Evolutionary conservation across 495 filamentous ascomycete species (phyloP).

Genomic region (Corynascus novoguineensis): DNA sequence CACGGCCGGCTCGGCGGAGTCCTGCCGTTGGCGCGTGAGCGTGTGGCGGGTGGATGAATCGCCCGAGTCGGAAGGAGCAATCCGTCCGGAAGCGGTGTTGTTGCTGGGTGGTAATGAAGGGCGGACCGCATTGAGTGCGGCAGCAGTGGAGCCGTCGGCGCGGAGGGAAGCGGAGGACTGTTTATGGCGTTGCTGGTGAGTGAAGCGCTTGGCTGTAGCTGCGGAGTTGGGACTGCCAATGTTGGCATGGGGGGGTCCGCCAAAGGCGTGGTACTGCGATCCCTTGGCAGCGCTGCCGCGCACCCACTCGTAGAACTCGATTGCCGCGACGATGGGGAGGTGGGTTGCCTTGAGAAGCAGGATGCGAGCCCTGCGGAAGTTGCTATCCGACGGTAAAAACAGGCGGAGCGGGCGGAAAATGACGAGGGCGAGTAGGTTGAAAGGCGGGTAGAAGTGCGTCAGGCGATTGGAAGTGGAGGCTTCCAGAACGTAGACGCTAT

Average conservation of each 20-base stretch:
- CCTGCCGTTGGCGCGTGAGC: slow-evolving; percentile 8
- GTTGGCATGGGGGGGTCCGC: slow-evolving; percentile 21
- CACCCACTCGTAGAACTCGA: slow-evolving; percentile 47
- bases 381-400: slow-evolving; percentile 60
- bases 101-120: background rate
- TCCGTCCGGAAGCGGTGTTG: background rate
- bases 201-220: background rate
- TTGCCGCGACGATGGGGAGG: slow-evolving; percentile 47
- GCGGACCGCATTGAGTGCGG: background rate
- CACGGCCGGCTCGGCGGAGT: slow-evolving; percentile 22
- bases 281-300: slow-evolving; percentile 31
- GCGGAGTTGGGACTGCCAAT: slow-evolving; percentile 15
- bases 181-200: background rate
- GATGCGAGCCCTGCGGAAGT: slow-evolving; percentile 69
- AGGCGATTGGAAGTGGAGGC: slow-evolving; percentile 71
- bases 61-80: background rate
- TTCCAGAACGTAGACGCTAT: slow-evolving; percentile 68
- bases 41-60: background rate
- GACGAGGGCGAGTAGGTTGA: slow-evolving; percentile 79
- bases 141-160: background rate
- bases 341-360: slow-evolving; percentile 63
- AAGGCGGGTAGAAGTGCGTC: slow-evolving; percentile 69
- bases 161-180: slow-evolving; percentile 15
- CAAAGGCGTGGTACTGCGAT: slow-evolving; percentile 30
- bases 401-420: slow-evolving; percentile 79